phyloP scores from a whole-genome alignment of 78 protist genomes.

The Dictyostelium citrinum region DNA sequence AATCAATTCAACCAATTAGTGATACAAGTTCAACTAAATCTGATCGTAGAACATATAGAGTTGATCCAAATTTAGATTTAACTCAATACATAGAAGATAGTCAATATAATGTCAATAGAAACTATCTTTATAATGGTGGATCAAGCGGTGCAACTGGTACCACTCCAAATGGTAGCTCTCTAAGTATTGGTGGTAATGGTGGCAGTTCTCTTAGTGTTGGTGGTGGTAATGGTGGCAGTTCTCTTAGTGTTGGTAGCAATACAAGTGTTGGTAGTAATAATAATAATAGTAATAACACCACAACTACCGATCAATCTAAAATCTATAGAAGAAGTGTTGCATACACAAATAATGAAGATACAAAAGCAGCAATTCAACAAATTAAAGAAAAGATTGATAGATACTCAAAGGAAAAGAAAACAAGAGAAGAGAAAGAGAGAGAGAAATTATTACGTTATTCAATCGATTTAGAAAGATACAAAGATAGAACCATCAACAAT shows the following conservation, averaged over 20 bases:
- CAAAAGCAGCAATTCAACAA: conserved; percentile 64
- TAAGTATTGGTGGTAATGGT: not conserved
- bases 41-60: conserved; percentile 13
- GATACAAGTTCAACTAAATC: not conserved
- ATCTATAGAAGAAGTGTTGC: conserved; percentile 40
- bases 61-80: conserved; percentile 11
- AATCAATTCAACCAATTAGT: not conserved
- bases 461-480: conserved; percentile 56
- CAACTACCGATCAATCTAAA: not conserved
- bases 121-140: not conserved
- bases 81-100: conserved; percentile 14
- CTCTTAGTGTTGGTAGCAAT: not conserved
- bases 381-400: conserved; percentile 69
- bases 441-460: conserved; percentile 54
- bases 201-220: not conserved
- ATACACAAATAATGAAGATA: not conserved
- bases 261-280: not conserved
- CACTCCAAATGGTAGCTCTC: not conserved
- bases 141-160: not conserved
- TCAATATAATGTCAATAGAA: conserved; percentile 11
- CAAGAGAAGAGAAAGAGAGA: conserved; percentile 52
- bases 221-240: not conserved
- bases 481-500: conserved; percentile 39
- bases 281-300: not conserved
- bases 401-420: conserved; percentile 22